Conservation (phyloP, 1,139 yeast species). For the Geotrichum klebahnii region DNA sequence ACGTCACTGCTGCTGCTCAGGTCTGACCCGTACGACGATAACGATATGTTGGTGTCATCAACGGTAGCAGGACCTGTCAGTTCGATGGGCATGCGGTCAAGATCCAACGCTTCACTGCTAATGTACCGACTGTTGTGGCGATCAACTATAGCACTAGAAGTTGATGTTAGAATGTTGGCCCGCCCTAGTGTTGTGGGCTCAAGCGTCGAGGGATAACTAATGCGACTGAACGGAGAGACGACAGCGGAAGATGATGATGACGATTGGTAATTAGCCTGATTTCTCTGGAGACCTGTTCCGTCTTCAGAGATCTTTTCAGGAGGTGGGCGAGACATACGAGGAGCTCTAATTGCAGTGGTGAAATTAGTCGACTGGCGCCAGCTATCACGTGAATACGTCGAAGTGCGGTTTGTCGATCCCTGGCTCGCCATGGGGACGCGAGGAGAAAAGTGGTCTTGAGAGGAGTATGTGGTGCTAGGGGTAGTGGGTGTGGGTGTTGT, state of each 20-base stretch:
- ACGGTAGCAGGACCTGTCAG: not conserved
- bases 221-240: not conserved
- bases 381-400: not conserved
- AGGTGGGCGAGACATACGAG: too few species aligned
- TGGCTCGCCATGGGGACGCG: not conserved
- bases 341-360: not conserved
- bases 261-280: not conserved
- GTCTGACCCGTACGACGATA: not conserved
- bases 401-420: not conserved
- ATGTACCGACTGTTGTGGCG: not conserved
- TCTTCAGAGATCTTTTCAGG: too few species aligned
- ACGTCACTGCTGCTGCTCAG: slow-evolving; percentile 1
- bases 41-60: not conserved
- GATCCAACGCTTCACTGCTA: not conserved
- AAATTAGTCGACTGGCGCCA: not conserved
- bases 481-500: slow-evolving; percentile 1
- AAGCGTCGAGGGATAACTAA: not conserved
- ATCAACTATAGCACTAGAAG: not conserved
- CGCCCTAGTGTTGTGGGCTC: not conserved
- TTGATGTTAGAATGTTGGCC: not conserved
- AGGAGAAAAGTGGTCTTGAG: not conserved
- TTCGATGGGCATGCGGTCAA: slow-evolving; percentile 2
- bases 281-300: not conserved
- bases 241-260: too few species aligned
- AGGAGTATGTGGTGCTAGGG: not conserved